Evolutionary conservation across 2,329 filamentous ascomycete species (phyloP), one percentile per base, ranked within the genome.

Genomic region (Neopestalotiopsis sp.): DNA sequence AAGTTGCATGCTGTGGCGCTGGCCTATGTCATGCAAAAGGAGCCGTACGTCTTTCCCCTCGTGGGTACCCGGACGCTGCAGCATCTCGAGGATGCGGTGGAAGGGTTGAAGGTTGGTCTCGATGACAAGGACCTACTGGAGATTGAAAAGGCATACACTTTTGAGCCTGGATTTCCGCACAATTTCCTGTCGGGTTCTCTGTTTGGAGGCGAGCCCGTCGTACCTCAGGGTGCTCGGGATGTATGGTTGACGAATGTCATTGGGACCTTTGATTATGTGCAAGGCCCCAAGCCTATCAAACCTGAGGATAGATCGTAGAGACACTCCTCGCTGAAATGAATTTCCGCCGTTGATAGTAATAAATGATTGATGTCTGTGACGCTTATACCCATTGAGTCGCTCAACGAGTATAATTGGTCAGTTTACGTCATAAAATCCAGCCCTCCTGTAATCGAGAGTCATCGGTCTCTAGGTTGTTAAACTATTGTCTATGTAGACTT

Each of bases 21-120:
- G n/a, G 88, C 88, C 1, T 90, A 89, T 70, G 83, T 89, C 4
- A 82, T 86, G 79, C 80, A 83, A n/a, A 89, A 89, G 76, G 79
- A 84, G 1, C 84, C 86, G 1, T 83, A 88, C 73, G 83, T 89
- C 2, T 88, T 89, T 72, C 88, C 89, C 0, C 84, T 90, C 56
- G 80, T 89, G 2, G 88, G 88, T 1, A 86, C 85, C 0, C 80
- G 88, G 4, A 90, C 88, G 72, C 76, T 89, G 40, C 84, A 88
- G 72, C 87, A 90, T 74, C 75, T 90, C 7, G 81, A 86, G 69
- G 82, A 80, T 66, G 90, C 88, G 73, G 86, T 90, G 72, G 81
- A 86, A 70, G 84, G 86, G 1, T 76, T 90, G 30, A 80, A 79
- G 20, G 78, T 90, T 69, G 79, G 81, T 68, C 79, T 90, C n/a